These are phyloP conservation scores for Astragalus membranaceus DNA, from an alignment of 306 rosid genomes.

Conservation along the genomic window DNA sequence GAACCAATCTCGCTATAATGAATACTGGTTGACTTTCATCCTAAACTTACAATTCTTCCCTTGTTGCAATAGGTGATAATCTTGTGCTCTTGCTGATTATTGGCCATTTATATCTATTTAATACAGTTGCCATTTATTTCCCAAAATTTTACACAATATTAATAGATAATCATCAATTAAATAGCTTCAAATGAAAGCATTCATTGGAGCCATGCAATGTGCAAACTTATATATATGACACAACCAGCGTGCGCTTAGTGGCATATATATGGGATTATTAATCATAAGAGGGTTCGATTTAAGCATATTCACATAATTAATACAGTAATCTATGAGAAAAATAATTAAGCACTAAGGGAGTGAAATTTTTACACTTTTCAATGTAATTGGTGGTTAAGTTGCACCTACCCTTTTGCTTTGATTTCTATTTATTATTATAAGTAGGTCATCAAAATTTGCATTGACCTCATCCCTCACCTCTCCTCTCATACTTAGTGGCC, in stretches of 20 bases:
- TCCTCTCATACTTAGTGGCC: constrained; percentile 13
- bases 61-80: constrained; percentile 21
- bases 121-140: background rate
- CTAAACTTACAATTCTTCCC: constrained; percentile 11
- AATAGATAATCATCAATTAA: too few relatives aligned
- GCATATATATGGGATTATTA: constrained; percentile 13
- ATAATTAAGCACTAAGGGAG: constrained; percentile 19
- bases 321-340: constrained; percentile 3
- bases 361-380: constrained; percentile 27
- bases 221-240: too few relatives aligned
- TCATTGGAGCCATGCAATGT: constrained; percentile 11
- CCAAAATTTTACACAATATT: background rate
- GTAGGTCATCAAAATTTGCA: constrained; percentile 37
- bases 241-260: background rate
- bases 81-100: constrained; percentile 12
- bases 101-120: constrained; percentile 14
- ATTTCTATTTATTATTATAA: background rate
- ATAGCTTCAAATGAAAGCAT: constrained; percentile 12
- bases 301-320: constrained; percentile 30
- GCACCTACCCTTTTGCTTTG: constrained; percentile 26
- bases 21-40: constrained; percentile 22
- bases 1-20: background rate
- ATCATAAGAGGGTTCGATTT: background rate
- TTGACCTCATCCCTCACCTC: constrained; percentile 46
- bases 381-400: constrained; percentile 32